Base-by-base conservation (phyloP, 1,284 basidiomycete genomes). In the Papiliotrema flavescens region DNA sequence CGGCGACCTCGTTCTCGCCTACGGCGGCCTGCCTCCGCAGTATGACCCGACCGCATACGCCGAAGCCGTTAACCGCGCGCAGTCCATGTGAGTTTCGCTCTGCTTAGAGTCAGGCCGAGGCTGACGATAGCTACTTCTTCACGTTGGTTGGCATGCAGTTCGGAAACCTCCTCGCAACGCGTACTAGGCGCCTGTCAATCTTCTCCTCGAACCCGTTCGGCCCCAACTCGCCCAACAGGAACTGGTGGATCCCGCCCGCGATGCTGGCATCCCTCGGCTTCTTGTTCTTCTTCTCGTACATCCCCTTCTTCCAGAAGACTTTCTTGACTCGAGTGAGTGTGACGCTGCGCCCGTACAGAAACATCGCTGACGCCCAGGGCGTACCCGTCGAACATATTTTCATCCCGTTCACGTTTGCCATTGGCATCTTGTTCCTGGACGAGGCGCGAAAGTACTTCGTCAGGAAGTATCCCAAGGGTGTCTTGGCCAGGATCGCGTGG, bases 111-210 rank as follows among this genome's bases (percentile, higher is more conserved):
- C 5, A 22, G 22, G 11, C n/a, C 5, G 28, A 5, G 6, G 32
- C 44, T 54, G 47, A 58, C 39, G 19, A 24, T 24, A 66, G 65
- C 59, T 78, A 78, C 67, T 84, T 83, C 70, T 82, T 83, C 75
- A 85, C 82, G 32, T 78, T 87, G 40, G 82, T 87, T 47, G 78
- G 85, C 56, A 84, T 84, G 80, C 86, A 87, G 75, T 86, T 82
- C 79, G 83, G 79, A 63, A 84, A 81, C 59, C 71, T 82, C 8
- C 74, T 83, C 24, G 67, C 79, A 0, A 80, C 81, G 2, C 79
- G 82, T 20, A 82, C 80, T 1, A 78, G 82, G 49, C 77, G 78
- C 51, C 74, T 82, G 15, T 79, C 79, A 44, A 71, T 84, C 54
- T 73, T 82, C 65, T 76, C 80, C 51, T 77, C 82, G 61, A 69